These are phyloP conservation scores for Otatea glauca DNA, from an alignment of 176 grass and related monocot species.

Conservation along the genomic window DNA sequence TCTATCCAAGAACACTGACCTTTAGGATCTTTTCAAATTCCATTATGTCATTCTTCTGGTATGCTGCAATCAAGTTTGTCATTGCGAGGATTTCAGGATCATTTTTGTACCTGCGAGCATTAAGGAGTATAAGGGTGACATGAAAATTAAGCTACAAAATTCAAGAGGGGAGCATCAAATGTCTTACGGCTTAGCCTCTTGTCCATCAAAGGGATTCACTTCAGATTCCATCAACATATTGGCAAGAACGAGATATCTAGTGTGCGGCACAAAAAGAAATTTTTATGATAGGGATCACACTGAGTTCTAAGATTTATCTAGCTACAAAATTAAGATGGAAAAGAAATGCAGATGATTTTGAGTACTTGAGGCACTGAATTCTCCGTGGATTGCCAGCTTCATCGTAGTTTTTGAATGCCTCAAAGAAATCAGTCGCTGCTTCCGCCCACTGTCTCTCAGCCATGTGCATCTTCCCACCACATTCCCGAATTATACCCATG, in stretches of 20 bases:
- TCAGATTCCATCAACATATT: slow-evolving; percentile 99
- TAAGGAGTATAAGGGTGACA: slow-evolving; percentile 10
- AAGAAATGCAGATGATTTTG: slow-evolving; percentile 35
- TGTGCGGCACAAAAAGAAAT: slow-evolving; percentile 22
- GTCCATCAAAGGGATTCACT: slow-evolving; percentile 99
- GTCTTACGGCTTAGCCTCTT: slow-evolving; percentile 98
- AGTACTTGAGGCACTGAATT: slow-evolving; percentile 95
- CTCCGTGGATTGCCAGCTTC: slow-evolving; percentile 93
- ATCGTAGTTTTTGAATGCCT: slow-evolving; percentile 99
- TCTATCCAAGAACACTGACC: slow-evolving; percentile 51
- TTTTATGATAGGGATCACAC: slow-evolving; percentile 4
- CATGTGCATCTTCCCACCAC: slow-evolving; percentile 99
- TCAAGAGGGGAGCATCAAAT: neutral
- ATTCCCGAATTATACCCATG: slow-evolving; percentile 99
- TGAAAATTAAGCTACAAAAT: slow-evolving; percentile 36
- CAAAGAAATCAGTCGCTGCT: slow-evolving; percentile 98
- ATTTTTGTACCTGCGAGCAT: slow-evolving; percentile 88
- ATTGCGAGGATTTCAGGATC: slow-evolving; percentile 98
- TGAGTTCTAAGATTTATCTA: neutral
- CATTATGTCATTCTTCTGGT: slow-evolving; percentile 96
- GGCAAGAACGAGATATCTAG: slow-evolving; percentile 95
- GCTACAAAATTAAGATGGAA: neutral
- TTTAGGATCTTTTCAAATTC: slow-evolving; percentile 99
- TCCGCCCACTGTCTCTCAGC: slow-evolving; percentile 93
- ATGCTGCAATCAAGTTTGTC: slow-evolving; percentile 98